These are phyloP conservation scores for Salvia rosmarinus DNA, from an alignment of 257 asterid genomes.

Conservation along the genomic window DNA sequence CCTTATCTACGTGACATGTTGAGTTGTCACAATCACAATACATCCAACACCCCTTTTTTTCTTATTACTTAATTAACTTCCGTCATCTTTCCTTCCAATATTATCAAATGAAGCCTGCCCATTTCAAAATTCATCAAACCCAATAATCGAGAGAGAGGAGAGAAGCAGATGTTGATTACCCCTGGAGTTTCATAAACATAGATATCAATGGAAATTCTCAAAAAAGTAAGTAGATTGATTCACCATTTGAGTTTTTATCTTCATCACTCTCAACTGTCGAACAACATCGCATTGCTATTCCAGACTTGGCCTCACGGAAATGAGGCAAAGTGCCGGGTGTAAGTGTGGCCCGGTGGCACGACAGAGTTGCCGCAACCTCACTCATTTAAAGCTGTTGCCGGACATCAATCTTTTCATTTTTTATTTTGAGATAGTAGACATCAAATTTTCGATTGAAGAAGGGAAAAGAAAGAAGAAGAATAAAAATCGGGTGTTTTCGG, in stretches of 20 bases:
- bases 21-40: too few relatives aligned
- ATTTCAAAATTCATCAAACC: constrained; percentile 18
- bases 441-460: too few relatives aligned
- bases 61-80: too few relatives aligned
- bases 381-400: constrained; percentile 30
- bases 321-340: constrained; percentile 32
- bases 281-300: constrained; percentile 40
- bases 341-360: constrained; percentile 39
- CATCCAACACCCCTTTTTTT: too few relatives aligned
- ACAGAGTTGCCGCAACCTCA: constrained; percentile 42
- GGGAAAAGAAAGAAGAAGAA: too few relatives aligned
- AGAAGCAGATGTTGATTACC: constrained; percentile 48
- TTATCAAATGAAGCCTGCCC: constrained; percentile 83
- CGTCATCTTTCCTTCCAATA: too few relatives aligned
- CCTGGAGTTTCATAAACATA: constrained; percentile 73
- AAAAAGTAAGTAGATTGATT: constrained; percentile 71
- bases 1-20: too few relatives aligned
- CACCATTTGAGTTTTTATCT: constrained; percentile 44
- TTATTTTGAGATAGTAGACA: too few relatives aligned
- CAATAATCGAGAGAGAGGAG: constrained; percentile 8
- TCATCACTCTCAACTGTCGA: constrained; percentile 28
- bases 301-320: background rate
- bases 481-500: too few relatives aligned
- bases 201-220: constrained; percentile 73
- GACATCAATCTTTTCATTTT: too few relatives aligned